Conservation (phyloP, 306 rosid genomes). For the Trifolium fragiferum region DNA sequence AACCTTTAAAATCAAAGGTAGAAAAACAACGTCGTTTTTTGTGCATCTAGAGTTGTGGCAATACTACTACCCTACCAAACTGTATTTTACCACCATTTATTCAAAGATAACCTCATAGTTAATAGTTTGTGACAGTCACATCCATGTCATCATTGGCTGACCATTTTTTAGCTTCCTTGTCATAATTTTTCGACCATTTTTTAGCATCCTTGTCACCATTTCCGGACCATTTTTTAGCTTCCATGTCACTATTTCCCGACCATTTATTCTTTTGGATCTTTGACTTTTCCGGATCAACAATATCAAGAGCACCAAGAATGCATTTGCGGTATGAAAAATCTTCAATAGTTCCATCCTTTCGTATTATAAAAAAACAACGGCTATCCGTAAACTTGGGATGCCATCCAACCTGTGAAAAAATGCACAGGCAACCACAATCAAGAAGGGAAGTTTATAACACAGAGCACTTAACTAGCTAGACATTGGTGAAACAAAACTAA, state of each 20-base stretch:
- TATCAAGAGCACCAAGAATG: slow-evolving; percentile 66
- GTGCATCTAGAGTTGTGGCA: slow-evolving; percentile 42
- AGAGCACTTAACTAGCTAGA: slow-evolving; percentile 15
- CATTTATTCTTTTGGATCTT: slow-evolving; percentile 54
- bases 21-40: slow-evolving; percentile 47
- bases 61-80: slow-evolving; percentile 38
- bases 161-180: neutral
- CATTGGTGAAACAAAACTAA: slow-evolving; percentile 21
- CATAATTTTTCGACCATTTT: slow-evolving; percentile 43
- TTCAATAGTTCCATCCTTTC: slow-evolving; percentile 74
- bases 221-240: slow-evolving; percentile 10
- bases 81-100: slow-evolving; percentile 38
- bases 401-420: slow-evolving; percentile 63
- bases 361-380: slow-evolving; percentile 71
- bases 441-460: slow-evolving; percentile 8
- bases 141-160: neutral
- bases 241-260: slow-evolving; percentile 33
- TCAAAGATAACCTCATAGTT: slow-evolving; percentile 35
- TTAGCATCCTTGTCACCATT: neutral
- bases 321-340: slow-evolving; percentile 93
- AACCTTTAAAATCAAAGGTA: slow-evolving; percentile 42
- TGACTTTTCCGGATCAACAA: slow-evolving; percentile 64
- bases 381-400: slow-evolving; percentile 58
- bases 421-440: slow-evolving; percentile 8
- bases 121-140: slow-evolving; percentile 26